These are phyloP conservation scores for Castanopsis chinensis DNA, from an alignment of 306 rosid species.

Conservation along the genomic window DNA sequence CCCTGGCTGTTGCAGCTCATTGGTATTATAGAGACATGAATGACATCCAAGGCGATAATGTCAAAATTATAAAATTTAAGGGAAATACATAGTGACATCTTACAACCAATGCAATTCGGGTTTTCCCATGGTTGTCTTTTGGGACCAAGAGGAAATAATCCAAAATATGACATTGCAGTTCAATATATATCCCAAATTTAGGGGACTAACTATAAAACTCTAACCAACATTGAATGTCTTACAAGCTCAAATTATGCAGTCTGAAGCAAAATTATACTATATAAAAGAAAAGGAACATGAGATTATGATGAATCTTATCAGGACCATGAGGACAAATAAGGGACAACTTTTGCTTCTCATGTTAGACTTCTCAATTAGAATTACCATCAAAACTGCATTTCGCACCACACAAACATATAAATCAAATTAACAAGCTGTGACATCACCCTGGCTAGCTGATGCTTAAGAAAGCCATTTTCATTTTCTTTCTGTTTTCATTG, in stretches of 20 bases:
- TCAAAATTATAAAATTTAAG: not conserved
- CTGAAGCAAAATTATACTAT: no score
- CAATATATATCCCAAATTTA: not conserved
- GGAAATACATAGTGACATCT: not conserved
- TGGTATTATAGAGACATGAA: not conserved
- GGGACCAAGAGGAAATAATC: not conserved
- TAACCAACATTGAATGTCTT: conserved; percentile 23
- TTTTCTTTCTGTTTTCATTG: not conserved
- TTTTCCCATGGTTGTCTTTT: not conserved
- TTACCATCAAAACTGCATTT: not conserved
- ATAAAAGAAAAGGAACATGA: no score
- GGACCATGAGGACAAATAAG: not conserved
- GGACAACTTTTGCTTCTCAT: not conserved
- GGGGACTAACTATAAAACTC: conserved; percentile 16
- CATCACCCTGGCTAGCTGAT: not conserved
- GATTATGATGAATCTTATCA: no score
- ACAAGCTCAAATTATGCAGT: conserved; percentile 12
- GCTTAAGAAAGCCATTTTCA: not conserved
- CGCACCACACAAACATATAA: not conserved
- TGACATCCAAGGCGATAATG: not conserved
- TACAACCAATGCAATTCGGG: not conserved
- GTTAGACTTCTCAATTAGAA: not conserved
- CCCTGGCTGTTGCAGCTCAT: no score
- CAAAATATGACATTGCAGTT: not conserved
- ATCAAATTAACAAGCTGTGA: not conserved